phyloP scores from a whole-genome alignment of 2,329 filamentous ascomycete genomes.

The Sporothrix brunneoviolacea region DNA sequence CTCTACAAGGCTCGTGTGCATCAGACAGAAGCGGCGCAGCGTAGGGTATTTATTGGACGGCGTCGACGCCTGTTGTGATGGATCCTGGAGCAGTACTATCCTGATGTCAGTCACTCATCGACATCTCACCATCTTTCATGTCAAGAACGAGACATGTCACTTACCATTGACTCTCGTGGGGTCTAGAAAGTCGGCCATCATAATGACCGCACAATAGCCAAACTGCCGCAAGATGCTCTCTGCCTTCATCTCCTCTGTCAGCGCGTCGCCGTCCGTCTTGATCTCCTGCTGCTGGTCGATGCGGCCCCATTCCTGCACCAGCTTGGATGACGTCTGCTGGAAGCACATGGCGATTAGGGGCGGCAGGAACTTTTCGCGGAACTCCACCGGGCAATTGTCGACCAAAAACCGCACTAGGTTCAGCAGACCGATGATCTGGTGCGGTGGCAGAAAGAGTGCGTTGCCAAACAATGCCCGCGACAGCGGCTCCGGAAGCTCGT shows the following conservation, averaged over 20 bases:
- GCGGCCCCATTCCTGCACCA: slow-evolving; percentile 78
- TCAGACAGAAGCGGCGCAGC: slow-evolving; percentile 77
- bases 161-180: slow-evolving; percentile 56
- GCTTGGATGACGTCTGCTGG: slow-evolving; percentile 77
- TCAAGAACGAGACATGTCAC: no score
- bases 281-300: slow-evolving; percentile 58
- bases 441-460: slow-evolving; percentile 74
- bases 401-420: slow-evolving; percentile 85
- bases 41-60: slow-evolving; percentile 41
- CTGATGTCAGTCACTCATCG: neutral
- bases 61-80: slow-evolving; percentile 23
- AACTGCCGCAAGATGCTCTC: slow-evolving; percentile 92
- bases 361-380: slow-evolving; percentile 74
- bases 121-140: neutral
- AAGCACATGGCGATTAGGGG: slow-evolving; percentile 78
- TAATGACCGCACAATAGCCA: slow-evolving; percentile 84
- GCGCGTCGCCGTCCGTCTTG: slow-evolving; percentile 63
- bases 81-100: slow-evolving; percentile 28
- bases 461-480: slow-evolving; percentile 80
- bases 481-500: slow-evolving; percentile 73
- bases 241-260: slow-evolving; percentile 95
- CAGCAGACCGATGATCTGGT: slow-evolving; percentile 89
- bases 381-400: slow-evolving; percentile 79
- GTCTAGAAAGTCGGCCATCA: slow-evolving; percentile 85
- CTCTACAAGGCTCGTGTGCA: slow-evolving; percentile 70